Evolutionary conservation across 805 yeast genomes (phyloP).

Genomic region (Komagataella pseudopastoris): DNA sequence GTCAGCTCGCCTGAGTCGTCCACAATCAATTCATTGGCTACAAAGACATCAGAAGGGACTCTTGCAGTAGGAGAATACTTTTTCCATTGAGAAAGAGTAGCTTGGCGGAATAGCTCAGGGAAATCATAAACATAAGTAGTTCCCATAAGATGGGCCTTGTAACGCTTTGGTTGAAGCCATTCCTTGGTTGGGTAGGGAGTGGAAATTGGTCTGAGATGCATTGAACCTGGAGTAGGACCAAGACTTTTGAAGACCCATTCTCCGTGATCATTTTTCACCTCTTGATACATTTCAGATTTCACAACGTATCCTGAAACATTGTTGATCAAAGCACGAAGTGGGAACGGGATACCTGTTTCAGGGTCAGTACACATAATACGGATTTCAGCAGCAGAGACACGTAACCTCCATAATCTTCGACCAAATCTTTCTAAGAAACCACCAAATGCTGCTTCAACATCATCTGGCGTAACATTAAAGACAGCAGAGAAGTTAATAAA

Average conservation of each 20-base stretch:
- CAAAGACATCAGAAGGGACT: constrained; percentile 66
- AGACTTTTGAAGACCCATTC: constrained; percentile 96
- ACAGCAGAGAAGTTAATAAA: constrained; percentile 95
- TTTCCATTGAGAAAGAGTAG: constrained; percentile 77
- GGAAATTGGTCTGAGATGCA: constrained; percentile 93
- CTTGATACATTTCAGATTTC: constrained; percentile 88
- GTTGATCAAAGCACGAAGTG: constrained; percentile 91
- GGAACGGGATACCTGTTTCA: constrained; percentile 78
- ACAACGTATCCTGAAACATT: constrained; percentile 97
- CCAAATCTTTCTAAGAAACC: constrained; percentile 97
- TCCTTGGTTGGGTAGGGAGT: constrained; percentile 97
- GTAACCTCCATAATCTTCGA: constrained; percentile 88
- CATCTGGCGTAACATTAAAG: constrained; percentile 87
- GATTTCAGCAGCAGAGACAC: constrained; percentile 96
- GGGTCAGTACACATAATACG: constrained; percentile 92
- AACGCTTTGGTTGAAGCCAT: constrained; percentile 96
- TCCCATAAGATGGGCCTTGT: constrained; percentile 96
- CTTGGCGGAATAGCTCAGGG: constrained; percentile 97
- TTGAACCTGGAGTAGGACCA: constrained; percentile 78
- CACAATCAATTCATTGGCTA: constrained; percentile 67
- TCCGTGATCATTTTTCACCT: constrained; percentile 81
- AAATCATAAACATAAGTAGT: constrained; percentile 97
- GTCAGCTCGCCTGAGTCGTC: constrained; percentile 74
- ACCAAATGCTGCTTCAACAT: constrained; percentile 95
- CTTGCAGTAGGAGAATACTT: constrained; percentile 38